A percentile compares a stretch with the other conserved stretches of the same genome.
These are phyloP conservation scores for Ruellia speciosa DNA, from an alignment of 305 asterid genomes.

Conservation along the genomic window DNA sequence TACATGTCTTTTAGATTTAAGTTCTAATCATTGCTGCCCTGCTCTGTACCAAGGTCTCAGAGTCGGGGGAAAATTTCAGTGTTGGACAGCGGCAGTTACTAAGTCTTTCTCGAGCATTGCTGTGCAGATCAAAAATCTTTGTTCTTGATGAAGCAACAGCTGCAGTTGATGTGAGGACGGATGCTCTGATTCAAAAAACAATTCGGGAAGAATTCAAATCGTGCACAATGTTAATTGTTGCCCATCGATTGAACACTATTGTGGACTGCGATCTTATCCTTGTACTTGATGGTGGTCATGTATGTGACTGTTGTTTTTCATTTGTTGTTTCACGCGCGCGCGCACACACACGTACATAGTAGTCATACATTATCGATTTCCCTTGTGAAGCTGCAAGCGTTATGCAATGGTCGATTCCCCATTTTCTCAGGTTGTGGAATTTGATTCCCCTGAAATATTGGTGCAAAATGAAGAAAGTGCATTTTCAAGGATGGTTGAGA, in stretches of 20 bases:
- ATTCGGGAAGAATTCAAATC: constrained; percentile 74
- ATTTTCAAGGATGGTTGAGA: constrained; percentile 91
- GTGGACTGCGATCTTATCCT: constrained; percentile 63
- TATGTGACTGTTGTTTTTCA: constrained; percentile 16
- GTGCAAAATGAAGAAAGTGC: constrained; percentile 62
- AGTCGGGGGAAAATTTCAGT: constrained; percentile 88
- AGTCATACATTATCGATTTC: not conserved
- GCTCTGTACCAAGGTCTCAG: constrained; percentile 48
- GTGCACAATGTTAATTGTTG: constrained; percentile 84
- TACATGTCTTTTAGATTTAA: not conserved
- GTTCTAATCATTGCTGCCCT: not conserved
- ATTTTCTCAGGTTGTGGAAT: constrained; percentile 58
- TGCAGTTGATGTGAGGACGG: constrained; percentile 87
- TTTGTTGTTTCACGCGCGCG: not conserved
- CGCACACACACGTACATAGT: too few species aligned
- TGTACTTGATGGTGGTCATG: constrained; percentile 77
- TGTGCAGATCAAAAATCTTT: constrained; percentile 81
- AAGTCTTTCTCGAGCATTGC: constrained; percentile 79
- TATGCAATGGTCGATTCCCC: not conserved
- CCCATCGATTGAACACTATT: constrained; percentile 78
- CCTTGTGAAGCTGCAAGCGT: not conserved
- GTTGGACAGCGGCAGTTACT: constrained; percentile 87
- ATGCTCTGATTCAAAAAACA: constrained; percentile 81
- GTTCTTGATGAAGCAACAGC: constrained; percentile 95
- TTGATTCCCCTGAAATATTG: constrained; percentile 60